Conservation (phyloP, 75 land plant species). For the Larix kaempferi region DNA sequence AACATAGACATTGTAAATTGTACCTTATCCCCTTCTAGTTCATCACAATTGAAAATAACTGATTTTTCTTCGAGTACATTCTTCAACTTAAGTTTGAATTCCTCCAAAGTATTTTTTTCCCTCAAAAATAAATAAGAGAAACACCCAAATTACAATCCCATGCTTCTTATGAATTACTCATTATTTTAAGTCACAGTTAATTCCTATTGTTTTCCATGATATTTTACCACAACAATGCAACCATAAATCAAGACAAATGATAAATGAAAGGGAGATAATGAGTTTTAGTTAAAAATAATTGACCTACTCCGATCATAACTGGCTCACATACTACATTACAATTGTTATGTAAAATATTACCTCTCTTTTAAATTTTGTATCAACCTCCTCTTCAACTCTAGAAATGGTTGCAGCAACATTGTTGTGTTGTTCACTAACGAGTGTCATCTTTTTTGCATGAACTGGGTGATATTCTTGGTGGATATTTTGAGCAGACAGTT, state of each 20-base stretch:
- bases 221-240: too few species aligned
- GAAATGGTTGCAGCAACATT: conserved; percentile 5
- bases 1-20: not conserved
- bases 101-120: conserved; percentile 49
- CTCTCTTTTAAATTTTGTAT: not conserved
- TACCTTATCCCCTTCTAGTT: conserved; percentile 77
- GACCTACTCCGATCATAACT: too few species aligned
- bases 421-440: not conserved
- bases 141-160: not conserved
- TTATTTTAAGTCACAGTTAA: too few species aligned
- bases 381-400: conserved; percentile 15
- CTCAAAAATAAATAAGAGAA: conserved; percentile 14
- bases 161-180: too few species aligned
- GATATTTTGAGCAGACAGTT: not conserved
- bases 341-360: not conserved
- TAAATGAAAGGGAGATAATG: too few species aligned
- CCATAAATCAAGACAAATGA: too few species aligned
- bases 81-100: conserved; percentile 71
- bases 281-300: not conserved
- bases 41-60: conserved; percentile 61
- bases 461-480: not conserved
- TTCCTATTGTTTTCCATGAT: not conserved
- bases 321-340: not conserved
- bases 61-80: conserved; percentile 69
- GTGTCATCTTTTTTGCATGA: not conserved